Conservation (phyloP, 139 green algal genomes). For the Chlamydomonas asymmetrica region DNA sequence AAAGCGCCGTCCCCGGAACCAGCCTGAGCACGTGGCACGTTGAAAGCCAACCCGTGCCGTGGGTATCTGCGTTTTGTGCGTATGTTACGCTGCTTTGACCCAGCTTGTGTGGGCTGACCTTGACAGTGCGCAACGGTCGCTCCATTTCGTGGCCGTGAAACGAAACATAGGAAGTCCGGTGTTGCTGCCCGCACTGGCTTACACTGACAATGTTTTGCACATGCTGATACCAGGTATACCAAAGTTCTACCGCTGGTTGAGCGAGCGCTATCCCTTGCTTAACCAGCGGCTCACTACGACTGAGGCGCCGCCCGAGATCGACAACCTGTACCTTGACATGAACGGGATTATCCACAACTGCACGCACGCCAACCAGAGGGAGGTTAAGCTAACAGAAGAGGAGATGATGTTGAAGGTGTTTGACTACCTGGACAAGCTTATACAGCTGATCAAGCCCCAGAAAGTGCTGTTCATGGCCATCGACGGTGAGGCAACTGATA, state of each 20-base stretch:
- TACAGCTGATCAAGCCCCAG: conserved; percentile 85
- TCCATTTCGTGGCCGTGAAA: too few species aligned
- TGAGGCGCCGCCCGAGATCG: conserved; percentile 66
- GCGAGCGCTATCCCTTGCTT: conserved; percentile 90
- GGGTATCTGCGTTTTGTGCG: too few species aligned
- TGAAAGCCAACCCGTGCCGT: too few species aligned
- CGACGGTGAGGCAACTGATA: too few species aligned
- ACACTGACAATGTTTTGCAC: conserved; percentile 1
- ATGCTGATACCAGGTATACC: conserved; percentile 78
- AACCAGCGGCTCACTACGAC: conserved; percentile 79
- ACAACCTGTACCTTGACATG: conserved; percentile 96
- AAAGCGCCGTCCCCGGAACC: too few species aligned
- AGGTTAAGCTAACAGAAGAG: conserved; percentile 77
- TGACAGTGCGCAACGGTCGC: too few species aligned
- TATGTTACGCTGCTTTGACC: too few species aligned
- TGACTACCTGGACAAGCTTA: conserved; percentile 88
- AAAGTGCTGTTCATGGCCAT: conserved; percentile 95
- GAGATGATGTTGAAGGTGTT: conserved; percentile 93
- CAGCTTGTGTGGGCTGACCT: neutral
- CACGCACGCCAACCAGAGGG: conserved; percentile 84
- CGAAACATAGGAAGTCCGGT: too few species aligned
- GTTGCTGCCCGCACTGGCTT: too few species aligned
- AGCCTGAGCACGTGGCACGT: too few species aligned
- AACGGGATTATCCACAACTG: conserved; percentile 97
- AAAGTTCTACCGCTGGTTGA: conserved; percentile 96